Base-by-base conservation (phyloP, 1,284 basidiomycete species). In the Cryptococcus hybrid region DNA sequence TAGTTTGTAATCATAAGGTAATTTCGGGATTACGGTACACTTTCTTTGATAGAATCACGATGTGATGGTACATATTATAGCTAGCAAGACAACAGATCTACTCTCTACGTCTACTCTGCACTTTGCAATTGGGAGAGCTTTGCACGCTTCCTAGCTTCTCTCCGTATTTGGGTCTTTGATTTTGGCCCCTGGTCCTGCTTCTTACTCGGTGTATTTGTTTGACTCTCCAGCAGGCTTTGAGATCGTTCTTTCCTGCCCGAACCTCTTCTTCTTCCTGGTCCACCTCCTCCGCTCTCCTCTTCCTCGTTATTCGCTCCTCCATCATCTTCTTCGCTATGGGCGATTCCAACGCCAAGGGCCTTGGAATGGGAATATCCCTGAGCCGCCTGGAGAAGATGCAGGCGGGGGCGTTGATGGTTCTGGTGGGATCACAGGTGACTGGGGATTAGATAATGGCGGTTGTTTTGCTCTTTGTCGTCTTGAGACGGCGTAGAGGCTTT, bases 351-450 rank as follows among this genome's bases (percentile, higher is more conserved):
- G 61, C 58, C 8, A 60, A 8, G 1, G 66, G 9, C 66, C 66
- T 12, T 54, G 15, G 49, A 65, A 65, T 3, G 66, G 66, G 56
- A 67, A 67, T 18, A 34, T 40, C 18, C 62, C 62, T n/a, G 64
- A 64, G 24, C 57, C 64, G n/a, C 56, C 59, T 0, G 63, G 55
- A 4, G 62, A 60, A 1, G 64, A 60, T 13, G 59, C 45, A 5
- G 39, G 30, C 18, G 43, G 34, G 38, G 55, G 55, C 8, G 52
- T 50, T 7, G 50, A 34, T 12, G 54, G 51, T 35, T 11, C 9
- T 13, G 48, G 45, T 3, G 47, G 30, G 30, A 30, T 30, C 40
- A 42, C 11, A 5, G 18, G 30, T 30, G 40, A n/a, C 46, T 34
- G 18, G 40, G 11, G 24, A 9, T 13, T 40, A 18, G 51, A 39